phyloP scores from a whole-genome alignment of 495 filamentous ascomycete genomes.

The Letharia lupina region DNA sequence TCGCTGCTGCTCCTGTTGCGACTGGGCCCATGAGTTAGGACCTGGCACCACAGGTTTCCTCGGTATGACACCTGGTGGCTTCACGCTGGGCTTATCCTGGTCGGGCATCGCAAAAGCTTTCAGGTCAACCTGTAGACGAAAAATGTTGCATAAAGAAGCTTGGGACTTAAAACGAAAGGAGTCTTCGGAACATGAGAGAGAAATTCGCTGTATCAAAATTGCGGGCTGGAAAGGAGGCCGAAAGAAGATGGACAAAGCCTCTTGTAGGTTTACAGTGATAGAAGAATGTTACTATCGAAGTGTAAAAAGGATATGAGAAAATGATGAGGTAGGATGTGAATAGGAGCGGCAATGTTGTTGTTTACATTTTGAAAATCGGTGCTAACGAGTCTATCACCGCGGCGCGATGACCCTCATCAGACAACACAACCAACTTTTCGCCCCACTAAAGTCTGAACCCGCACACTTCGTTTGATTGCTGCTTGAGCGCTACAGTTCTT shows the following conservation, averaged over 20 bases:
- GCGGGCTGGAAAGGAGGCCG: neutral
- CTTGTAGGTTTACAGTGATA: neutral
- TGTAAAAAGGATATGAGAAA: neutral
- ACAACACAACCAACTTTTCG: constrained; percentile 1
- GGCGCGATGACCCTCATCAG: neutral
- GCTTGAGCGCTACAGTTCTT: neutral
- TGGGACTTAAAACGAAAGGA: neutral
- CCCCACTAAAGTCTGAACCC: neutral
- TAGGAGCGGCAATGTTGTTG: neutral
- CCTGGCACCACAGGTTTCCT: constrained; percentile 16
- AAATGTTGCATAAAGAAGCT: neutral
- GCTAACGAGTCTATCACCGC: neutral
- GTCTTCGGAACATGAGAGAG: neutral
- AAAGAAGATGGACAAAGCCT: neutral
- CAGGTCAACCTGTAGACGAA: neutral
- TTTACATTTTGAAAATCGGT: neutral
- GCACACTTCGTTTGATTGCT: neutral
- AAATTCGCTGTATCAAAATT: neutral
- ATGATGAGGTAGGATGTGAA: neutral
- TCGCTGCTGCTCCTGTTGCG: constrained; percentile 10
- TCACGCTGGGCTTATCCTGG: constrained; percentile 1
- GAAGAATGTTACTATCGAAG: neutral
- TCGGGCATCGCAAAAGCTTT: constrained; percentile 9
- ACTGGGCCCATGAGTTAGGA: constrained; percentile 24
- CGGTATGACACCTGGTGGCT: constrained; percentile 13